These are phyloP conservation scores for Saccharomycopsis malanga DNA, from an alignment of 805 yeast species.

Conservation along the genomic window DNA sequence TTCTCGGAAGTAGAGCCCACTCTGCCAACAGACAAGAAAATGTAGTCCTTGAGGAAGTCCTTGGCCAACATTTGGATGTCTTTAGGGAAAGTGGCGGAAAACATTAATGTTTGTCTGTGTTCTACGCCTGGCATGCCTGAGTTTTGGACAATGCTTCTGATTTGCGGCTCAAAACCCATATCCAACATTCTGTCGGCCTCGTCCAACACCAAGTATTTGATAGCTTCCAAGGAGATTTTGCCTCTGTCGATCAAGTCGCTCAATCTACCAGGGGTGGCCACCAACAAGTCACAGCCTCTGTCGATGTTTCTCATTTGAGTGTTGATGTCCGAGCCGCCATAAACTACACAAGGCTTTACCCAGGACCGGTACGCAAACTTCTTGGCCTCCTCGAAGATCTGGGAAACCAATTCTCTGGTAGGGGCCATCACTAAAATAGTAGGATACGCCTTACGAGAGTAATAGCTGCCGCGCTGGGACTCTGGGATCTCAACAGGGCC, in stretches of 20 bases:
- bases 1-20: conserved; percentile 99
- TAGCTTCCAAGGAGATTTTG: conserved; percentile 77
- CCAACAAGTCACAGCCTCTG: conserved; percentile 91
- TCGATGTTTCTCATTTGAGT: conserved; percentile 81
- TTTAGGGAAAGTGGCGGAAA: conserved; percentile 98
- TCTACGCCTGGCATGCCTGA: conserved; percentile 94
- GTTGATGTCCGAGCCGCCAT: conserved; percentile 97
- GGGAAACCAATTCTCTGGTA: conserved; percentile 97
- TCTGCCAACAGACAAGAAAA: conserved; percentile 95
- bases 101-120: conserved; percentile 94
- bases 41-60: conserved; percentile 92
- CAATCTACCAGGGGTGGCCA: conserved; percentile 99
- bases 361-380: conserved; percentile 96
- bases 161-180: conserved; percentile 99
- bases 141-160: conserved; percentile 94
- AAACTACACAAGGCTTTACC: conserved; percentile 94
- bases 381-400: conserved; percentile 91
- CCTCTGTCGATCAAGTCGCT: conserved; percentile 95
- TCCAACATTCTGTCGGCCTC: conserved; percentile 99
- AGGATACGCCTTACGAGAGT: conserved; percentile 79
- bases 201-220: conserved; percentile 90
- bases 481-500: conserved; percentile 69
- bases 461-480: conserved; percentile 34
- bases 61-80: conserved; percentile 96
- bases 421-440: conserved; percentile 96